These are phyloP conservation scores for Solanum peruvianum DNA, from an alignment of 257 asterid species.

Conservation along the genomic window DNA sequence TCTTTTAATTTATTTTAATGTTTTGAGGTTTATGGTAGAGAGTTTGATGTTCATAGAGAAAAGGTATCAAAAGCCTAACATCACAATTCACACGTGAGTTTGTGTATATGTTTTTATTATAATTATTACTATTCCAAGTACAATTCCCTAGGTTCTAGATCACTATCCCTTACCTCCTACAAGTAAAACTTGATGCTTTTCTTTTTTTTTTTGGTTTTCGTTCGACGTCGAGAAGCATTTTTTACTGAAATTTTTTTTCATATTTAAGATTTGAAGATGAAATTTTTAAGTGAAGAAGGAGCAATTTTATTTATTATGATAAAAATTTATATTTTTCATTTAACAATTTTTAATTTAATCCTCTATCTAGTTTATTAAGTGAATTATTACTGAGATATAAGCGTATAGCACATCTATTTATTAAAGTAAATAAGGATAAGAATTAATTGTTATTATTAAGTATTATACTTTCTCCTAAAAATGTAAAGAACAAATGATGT, in stretches of 20 bases:
- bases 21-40: not conserved
- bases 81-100: constrained; percentile 1
- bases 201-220: too few species aligned
- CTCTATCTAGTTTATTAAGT: too few species aligned
- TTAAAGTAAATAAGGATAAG: too few species aligned
- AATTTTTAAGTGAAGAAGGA: too few species aligned
- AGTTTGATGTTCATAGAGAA: not conserved
- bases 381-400: too few species aligned
- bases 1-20: not conserved
- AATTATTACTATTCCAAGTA: not conserved
- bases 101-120: not conserved
- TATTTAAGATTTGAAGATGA: too few species aligned
- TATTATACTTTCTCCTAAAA: too few species aligned
- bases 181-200: not conserved
- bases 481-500: too few species aligned
- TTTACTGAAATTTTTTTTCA: too few species aligned
- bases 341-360: rapidly evolving
- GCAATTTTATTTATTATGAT: rapidly evolving
- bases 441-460: too few species aligned
- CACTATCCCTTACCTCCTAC: not conserved
- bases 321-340: not conserved
- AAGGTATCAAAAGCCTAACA: not conserved
- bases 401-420: too few species aligned
- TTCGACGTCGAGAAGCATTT: too few species aligned
- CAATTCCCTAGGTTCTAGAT: not conserved